These are phyloP conservation scores for Bacidia rubella DNA, from an alignment of 495 filamentous ascomycete species.

Conservation along the genomic window DNA sequence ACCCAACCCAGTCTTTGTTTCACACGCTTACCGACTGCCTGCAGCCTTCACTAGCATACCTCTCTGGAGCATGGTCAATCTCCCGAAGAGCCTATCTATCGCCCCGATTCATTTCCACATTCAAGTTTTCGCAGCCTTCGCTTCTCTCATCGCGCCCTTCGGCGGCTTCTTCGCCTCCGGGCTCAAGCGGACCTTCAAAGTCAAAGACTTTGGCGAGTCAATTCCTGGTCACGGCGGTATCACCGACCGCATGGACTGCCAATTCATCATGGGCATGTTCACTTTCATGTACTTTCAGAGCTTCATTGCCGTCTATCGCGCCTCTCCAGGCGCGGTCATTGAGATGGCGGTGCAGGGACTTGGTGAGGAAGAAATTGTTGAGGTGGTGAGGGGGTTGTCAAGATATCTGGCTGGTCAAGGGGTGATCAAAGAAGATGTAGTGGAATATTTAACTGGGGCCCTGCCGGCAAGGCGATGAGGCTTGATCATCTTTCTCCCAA, in stretches of 20 bases:
- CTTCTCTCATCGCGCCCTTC: slow-evolving; percentile 93
- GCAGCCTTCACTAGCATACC: slow-evolving; percentile 40
- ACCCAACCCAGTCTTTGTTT: slow-evolving; percentile 85
- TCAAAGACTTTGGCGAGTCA: slow-evolving; percentile 98
- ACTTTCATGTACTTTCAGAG: slow-evolving; percentile 96
- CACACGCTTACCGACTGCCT: slow-evolving; percentile 70
- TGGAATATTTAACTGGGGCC: slow-evolving; percentile 11
- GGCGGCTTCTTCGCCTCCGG: slow-evolving; percentile 98
- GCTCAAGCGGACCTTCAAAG: slow-evolving; percentile 96
- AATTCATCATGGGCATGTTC: slow-evolving; percentile 99
- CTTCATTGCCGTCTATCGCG: slow-evolving; percentile 80
- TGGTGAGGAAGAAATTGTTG: slow-evolving; percentile 70
- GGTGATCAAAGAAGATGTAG: slow-evolving; percentile 46
- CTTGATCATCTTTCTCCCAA: slow-evolving; percentile 10
- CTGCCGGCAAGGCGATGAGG: slow-evolving; percentile 10
- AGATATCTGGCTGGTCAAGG: slow-evolving; percentile 85
- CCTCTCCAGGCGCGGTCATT: slow-evolving; percentile 70
- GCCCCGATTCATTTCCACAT: slow-evolving; percentile 94
- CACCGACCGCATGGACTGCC: slow-evolving; percentile 98
- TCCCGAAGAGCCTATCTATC: slow-evolving; percentile 49
- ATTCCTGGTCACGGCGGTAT: slow-evolving; percentile 98
- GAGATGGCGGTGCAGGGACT: slow-evolving; percentile 80
- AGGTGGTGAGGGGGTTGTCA: slow-evolving; percentile 68
- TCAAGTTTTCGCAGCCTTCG: slow-evolving; percentile 80
- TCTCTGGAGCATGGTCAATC: slow-evolving; percentile 5